These are phyloP conservation scores for Alternaria viburni DNA, from an alignment of 2,329 filamentous ascomycete species.

Conservation along the genomic window DNA sequence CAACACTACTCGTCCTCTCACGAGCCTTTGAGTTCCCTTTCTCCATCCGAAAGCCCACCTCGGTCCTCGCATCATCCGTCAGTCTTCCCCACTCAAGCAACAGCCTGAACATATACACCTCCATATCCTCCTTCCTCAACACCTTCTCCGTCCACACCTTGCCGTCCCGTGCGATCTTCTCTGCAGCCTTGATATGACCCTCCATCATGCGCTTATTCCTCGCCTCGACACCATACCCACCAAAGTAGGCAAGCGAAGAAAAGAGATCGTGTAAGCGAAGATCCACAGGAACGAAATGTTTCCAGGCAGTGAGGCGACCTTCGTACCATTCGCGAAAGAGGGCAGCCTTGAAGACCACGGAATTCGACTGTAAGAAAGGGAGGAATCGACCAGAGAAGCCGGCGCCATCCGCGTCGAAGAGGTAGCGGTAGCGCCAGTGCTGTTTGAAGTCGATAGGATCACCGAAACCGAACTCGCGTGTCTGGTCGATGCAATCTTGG, in stretches of 20 bases:
- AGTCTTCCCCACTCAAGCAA: conserved; percentile 70
- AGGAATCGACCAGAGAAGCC: conserved; percentile 71
- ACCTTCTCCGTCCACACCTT: conserved; percentile 45
- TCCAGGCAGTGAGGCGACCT: conserved; percentile 74
- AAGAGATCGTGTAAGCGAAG: conserved; percentile 75
- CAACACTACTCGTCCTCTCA: conserved; percentile 1
- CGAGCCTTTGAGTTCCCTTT: conserved; percentile 12
- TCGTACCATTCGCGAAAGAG: conserved; percentile 83
- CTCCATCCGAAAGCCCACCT: conserved; percentile 41
- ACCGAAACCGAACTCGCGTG: conserved; percentile 58
- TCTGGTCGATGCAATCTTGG: conserved; percentile 61
- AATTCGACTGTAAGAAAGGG: conserved; percentile 68
- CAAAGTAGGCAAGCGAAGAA: conserved; percentile 76
- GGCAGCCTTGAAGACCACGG: conserved; percentile 72
- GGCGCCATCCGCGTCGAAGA: conserved; percentile 74
- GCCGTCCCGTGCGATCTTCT: conserved; percentile 41
- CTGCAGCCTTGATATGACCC: conserved; percentile 32
- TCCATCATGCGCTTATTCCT: conserved; percentile 37
- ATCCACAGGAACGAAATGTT: conserved; percentile 82
- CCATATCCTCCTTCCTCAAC: conserved; percentile 65
- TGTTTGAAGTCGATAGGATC: conserved; percentile 59
- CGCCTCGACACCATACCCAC: conserved; percentile 35
- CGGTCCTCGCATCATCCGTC: conserved; percentile 44
- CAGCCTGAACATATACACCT: conserved; percentile 79
- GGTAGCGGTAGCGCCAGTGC: conserved; percentile 71